Evolutionary conservation across 805 yeast species (phyloP).

Genomic region (Nakazawaea laoshanensis): DNA sequence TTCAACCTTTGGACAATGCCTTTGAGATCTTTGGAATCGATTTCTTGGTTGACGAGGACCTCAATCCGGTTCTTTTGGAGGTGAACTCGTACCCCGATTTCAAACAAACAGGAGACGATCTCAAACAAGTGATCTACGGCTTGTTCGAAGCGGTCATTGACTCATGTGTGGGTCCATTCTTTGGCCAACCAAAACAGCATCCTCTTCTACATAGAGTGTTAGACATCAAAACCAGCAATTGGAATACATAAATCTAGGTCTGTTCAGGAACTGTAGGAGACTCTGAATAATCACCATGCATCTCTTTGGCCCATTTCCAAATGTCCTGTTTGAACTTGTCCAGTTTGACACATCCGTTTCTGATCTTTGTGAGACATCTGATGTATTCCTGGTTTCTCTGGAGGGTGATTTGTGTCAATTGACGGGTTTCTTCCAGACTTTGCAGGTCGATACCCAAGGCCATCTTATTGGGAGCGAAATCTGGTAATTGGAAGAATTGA

Average conservation of each 20-base stretch:
- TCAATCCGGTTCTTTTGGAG: conserved; percentile 59
- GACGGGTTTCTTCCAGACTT: conserved; percentile 62
- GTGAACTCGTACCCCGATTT: conserved; percentile 95
- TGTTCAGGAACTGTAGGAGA: background rate
- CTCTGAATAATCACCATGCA: conserved; percentile 46
- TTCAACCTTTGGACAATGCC: conserved; percentile 73
- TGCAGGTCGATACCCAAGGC: conserved; percentile 40
- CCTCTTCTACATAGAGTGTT: conserved; percentile 31
- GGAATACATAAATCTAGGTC: background rate
- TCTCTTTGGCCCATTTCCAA: conserved; percentile 79
- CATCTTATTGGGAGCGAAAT: conserved; percentile 35
- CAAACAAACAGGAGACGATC: conserved; percentile 82
- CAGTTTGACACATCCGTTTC: conserved; percentile 73
- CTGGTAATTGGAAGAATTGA: conserved; percentile 63
- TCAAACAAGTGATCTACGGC: conserved; percentile 57
- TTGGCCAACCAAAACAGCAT: conserved; percentile 16
- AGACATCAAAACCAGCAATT: conserved; percentile 14
- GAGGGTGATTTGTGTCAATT: conserved; percentile 65
- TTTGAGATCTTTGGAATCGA: conserved; percentile 88
- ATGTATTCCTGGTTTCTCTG: conserved; percentile 85
- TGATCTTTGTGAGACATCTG: conserved; percentile 62
- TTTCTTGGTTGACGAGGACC: conserved; percentile 57
- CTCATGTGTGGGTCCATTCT: conserved; percentile 41
- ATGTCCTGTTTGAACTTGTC: conserved; percentile 65
- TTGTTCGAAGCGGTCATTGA: conserved; percentile 52